Evolutionary conservation across 1,139 yeast genomes (phyloP).

Genomic region (Saccharomycopsis hybrid): DNA sequence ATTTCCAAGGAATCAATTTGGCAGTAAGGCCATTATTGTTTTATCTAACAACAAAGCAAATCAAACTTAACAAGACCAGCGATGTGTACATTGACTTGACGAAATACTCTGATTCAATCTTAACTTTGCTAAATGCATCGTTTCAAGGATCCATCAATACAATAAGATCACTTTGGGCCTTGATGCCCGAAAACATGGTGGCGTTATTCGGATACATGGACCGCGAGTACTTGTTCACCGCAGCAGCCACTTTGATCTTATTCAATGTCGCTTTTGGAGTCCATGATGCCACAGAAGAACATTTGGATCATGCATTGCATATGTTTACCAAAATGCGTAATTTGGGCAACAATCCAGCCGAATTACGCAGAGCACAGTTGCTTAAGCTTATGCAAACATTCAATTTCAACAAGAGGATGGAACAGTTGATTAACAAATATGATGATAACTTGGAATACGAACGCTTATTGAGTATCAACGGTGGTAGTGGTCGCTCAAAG

Average conservation of each 20-base stretch:
- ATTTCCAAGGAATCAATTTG: constrained; percentile 76
- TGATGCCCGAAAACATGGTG: constrained; percentile 69
- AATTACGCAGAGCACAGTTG: constrained; percentile 64
- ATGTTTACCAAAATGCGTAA: constrained; percentile 71
- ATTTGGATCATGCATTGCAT: constrained; percentile 65
- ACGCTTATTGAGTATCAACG: constrained; percentile 11
- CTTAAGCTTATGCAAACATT: constrained; percentile 56
- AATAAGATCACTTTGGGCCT: constrained; percentile 65
- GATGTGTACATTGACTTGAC: constrained; percentile 62
- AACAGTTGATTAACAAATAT: constrained; percentile 48
- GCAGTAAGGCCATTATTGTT: constrained; percentile 77
- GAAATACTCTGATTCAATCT: constrained; percentile 59
- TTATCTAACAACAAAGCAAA: constrained; percentile 70
- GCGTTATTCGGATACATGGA: constrained; percentile 89
- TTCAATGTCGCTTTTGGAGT: constrained; percentile 82
- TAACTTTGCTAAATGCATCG: constrained; percentile 69
- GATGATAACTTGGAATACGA: constrained; percentile 39
- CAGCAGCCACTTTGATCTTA: constrained; percentile 69
- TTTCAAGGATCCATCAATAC: constrained; percentile 81
- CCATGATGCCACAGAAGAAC: constrained; percentile 66
- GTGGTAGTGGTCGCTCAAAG: constrained; percentile 16
- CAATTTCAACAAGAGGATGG: constrained; percentile 65
- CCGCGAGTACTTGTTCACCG: constrained; percentile 74
- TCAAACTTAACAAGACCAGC: constrained; percentile 43
- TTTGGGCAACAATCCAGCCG: constrained; percentile 74